phyloP scores from a whole-genome alignment of 768 basidiomycete species.

The Kwoniella sp. region DNA sequence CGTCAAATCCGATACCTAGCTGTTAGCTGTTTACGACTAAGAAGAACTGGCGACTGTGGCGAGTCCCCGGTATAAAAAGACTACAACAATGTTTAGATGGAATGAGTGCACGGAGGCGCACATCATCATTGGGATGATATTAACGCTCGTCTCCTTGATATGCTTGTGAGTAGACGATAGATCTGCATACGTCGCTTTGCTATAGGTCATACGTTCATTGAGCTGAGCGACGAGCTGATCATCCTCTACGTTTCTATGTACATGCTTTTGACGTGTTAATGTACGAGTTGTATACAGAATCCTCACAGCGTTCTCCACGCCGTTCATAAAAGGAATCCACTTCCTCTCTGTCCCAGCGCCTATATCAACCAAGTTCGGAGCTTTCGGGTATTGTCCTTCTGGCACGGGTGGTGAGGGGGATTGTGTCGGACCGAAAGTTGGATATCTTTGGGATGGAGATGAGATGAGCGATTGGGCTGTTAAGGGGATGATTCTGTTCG shows the following conservation, averaged over 20 bases:
- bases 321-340: conserved; percentile 46
- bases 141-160: conserved; percentile 20
- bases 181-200: background rate
- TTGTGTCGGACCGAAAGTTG: conserved; percentile 18
- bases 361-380: conserved; percentile 27
- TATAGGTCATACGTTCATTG: background rate
- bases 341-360: conserved; percentile 29
- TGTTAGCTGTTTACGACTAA: too few species aligned
- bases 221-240: too few species aligned
- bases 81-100: conserved; percentile 28
- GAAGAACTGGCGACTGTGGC: too few species aligned
- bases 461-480: conserved; percentile 36
- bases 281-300: conserved; percentile 21
- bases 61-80: too few species aligned
- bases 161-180: background rate
- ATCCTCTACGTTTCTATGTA: too few species aligned
- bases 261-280: too few species aligned
- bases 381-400: conserved; percentile 36
- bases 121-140: conserved; percentile 31
- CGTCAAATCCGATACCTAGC: too few species aligned
- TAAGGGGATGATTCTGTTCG: conserved; percentile 30
- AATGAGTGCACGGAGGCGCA: conserved; percentile 31
- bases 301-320: conserved; percentile 48
- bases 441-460: conserved; percentile 25
- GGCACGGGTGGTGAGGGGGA: background rate